Conservation (phyloP, 805 yeast species). For the Yarrowia hollandica region DNA sequence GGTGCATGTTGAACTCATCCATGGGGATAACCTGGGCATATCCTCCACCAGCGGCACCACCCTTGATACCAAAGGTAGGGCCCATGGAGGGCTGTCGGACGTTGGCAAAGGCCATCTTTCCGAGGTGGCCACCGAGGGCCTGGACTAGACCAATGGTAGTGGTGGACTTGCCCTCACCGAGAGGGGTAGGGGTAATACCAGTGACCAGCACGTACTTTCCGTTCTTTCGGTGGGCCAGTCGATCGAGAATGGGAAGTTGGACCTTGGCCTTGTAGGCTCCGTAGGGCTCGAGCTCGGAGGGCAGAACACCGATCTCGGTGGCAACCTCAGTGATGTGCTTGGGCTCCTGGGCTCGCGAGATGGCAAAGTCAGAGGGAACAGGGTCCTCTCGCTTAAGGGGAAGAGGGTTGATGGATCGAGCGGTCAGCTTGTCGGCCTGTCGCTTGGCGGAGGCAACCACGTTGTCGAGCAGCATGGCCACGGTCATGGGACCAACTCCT, state of each 20-base stretch:
- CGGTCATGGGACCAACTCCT: slow-evolving; percentile 99
- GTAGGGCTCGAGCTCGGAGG: slow-evolving; percentile 79
- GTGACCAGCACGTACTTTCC: slow-evolving; percentile 91
- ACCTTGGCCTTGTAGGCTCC: slow-evolving; percentile 93
- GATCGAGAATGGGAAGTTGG: slow-evolving; percentile 64
- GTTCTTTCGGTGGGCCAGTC: slow-evolving; percentile 62
- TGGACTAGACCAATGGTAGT: slow-evolving; percentile 95
- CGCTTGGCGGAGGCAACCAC: slow-evolving; percentile 77
- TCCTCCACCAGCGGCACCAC: slow-evolving; percentile 99
- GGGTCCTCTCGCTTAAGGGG: slow-evolving; percentile 58
- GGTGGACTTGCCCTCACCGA: slow-evolving; percentile 97
- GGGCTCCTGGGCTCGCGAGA: slow-evolving; percentile 85
- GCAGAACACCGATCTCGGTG: slow-evolving; percentile 73
- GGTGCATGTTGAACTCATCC: slow-evolving; percentile 98
- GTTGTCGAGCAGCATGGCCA: slow-evolving; percentile 89
- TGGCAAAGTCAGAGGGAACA: slow-evolving; percentile 88
- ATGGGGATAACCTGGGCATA: slow-evolving; percentile 96
- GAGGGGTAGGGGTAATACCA: slow-evolving; percentile 97
- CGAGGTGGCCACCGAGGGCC: slow-evolving; percentile 87
- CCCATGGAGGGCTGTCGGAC: slow-evolving; percentile 99
- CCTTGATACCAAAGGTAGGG: slow-evolving; percentile 97
- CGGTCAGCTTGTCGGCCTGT: slow-evolving; percentile 49
- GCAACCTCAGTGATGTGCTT: slow-evolving; percentile 78
- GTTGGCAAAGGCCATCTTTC: slow-evolving; percentile 81
- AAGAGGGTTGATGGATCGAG: slow-evolving; percentile 54